Base-by-base conservation (phyloP, 331 rosid genomes). In the Spiraea crenata region DNA sequence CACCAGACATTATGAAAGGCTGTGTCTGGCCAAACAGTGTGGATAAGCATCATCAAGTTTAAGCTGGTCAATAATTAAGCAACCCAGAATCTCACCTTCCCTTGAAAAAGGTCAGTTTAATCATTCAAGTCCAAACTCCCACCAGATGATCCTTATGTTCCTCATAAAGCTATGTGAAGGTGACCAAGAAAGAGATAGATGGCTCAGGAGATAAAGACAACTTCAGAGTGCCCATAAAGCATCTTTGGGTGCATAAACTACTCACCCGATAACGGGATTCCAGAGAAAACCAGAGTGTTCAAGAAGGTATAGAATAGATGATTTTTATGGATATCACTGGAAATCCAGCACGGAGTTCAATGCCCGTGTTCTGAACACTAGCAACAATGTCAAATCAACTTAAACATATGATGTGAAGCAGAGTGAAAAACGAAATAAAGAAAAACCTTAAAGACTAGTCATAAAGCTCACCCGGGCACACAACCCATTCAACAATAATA, bases 1-100 rank as follows among this genome's bases (percentile, higher is more conserved):
- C 63, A 85, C 82, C 89, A 86, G 87, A 89, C 74, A 79, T 46
- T 67, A 76, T 50, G 83, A 82, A 70, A 63, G 82, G 82, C 15
- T 44, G 57, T 20, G 55, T 25, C 31, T 55, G 85, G 77, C 57
- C 74, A 67, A 48, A 79, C 72, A 77, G 87, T 70, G 74, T 75
- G 84, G 87, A 64, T 68, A 65, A 71, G 79, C 77, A 76, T 75
- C 39, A 46, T 46, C 76, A 83, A 72, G 74, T 76, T 81, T 69
- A 75, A 75, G 74, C 70, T 73, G 37, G 69, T 75, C 80, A 55
- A 77, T 57, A 72, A 79, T 70, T 70, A 51, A 69, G 67, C 65
- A 71, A 57, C 63, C 81, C 67, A 72, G 72, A 62, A 59, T 59
- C 81, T 77, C 83, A 81, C 80, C 80, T 79, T 82, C 70, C 63